Evolutionary conservation across 208 protist species (phyloP).

Genomic region (Acanthamoeba castellanii): DNA sequence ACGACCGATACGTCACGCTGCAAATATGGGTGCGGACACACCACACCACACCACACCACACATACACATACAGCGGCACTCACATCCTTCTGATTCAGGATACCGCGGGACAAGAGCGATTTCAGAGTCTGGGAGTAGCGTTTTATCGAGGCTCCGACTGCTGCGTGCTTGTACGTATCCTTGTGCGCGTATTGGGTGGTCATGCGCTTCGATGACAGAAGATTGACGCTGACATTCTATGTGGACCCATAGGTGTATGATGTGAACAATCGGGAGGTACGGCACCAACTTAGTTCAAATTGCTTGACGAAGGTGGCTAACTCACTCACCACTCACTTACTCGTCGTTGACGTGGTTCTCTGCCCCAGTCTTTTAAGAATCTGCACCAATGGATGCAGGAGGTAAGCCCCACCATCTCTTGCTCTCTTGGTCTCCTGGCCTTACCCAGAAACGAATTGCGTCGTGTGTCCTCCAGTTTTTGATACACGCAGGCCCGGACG

Average conservation of each 20-base stretch:
- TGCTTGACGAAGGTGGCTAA: neutral
- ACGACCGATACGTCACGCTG: conserved; percentile 17
- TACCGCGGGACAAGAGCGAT: conserved; percentile 79
- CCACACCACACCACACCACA: neutral
- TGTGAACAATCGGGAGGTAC: conserved; percentile 41
- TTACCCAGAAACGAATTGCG: neutral
- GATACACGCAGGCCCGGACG: conserved; percentile 32
- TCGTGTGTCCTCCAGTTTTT: conserved; percentile 77
- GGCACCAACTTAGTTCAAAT: neutral
- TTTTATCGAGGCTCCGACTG: conserved; percentile 81
- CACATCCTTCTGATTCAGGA: no score
- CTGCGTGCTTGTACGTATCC: conserved; percentile 81
- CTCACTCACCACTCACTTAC: neutral
- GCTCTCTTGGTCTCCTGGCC: neutral
- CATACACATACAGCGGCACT: no score
- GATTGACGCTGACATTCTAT: neutral
- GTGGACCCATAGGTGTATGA: conserved; percentile 68
- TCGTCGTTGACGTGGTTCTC: neutral
- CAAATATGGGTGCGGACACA: conserved; percentile 27
- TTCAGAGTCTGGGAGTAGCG: conserved; percentile 76
- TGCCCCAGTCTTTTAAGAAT: conserved; percentile 33
- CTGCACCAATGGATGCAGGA: conserved; percentile 51
- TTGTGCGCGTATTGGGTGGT: neutral
- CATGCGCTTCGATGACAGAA: neutral
- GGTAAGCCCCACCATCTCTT: neutral